Base-by-base conservation (phyloP, 805 yeast genomes). In the Ogataea trehaloabstinens region DNA sequence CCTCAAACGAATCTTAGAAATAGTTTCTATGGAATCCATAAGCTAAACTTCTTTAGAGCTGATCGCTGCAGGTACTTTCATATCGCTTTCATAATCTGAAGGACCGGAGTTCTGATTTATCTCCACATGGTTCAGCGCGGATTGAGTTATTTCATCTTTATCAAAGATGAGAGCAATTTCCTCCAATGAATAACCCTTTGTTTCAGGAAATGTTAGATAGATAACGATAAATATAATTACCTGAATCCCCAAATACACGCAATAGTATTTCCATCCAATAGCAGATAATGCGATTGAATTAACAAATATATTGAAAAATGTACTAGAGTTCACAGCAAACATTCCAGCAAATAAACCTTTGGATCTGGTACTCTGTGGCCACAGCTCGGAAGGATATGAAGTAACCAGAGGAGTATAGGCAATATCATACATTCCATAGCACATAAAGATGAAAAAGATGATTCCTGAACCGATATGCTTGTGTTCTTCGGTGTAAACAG, bases 351-450 rank as follows among this genome's bases (percentile, higher is more conserved):
- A 42, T 78, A 79, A 77, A 45, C 85, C 85, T 44, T 75, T 65
- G 10, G 83, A 72, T 60, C 85, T 72, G 29, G 80, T 68, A 40
- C 72, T 67, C 48, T 75, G 63, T 27, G 77, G 78, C 58, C 75
- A 80, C 10, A 77, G 70, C 54, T 79, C 71, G 28, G 67, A 52
- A 1, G 49, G 40, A 48, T 73, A 74, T 28, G 71, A 51, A 48
- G 58, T 62, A 34, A 76, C 71, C 41, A 71, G 58, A 35, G 76
- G 77, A 40, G 70, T 70, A 37, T 61, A 50, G 24, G 73, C 75
- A 21, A 67, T 53, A 51, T 69, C 62, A 54, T 71, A 70, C 25
- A 60, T 54, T 36, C 60, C 55, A 54, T 64, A 64, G 64, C 60
- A 41, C 6, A 52, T 34, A 24, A 52, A 49, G 16, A 48, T 39